A percentile compares a stretch with the other conserved stretches of the same genome.
Evolutionary conservation across 257 asterid species (phyloP).

Genomic region (Gynochthodes officinalis): DNA sequence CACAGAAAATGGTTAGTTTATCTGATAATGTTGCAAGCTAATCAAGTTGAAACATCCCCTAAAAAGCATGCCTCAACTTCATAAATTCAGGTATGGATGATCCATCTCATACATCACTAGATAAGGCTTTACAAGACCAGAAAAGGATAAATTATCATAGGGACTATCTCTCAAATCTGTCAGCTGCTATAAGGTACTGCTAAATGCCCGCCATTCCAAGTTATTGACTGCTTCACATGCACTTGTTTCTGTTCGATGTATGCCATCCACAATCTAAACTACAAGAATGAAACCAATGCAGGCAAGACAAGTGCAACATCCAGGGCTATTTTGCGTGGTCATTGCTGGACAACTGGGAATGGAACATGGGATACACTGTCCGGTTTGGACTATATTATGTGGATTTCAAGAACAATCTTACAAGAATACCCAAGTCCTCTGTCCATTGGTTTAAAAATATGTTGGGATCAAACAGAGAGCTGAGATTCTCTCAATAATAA

Average conservation of each 20-base stretch:
- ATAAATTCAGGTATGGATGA: conserved; percentile 73
- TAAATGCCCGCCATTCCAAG: neutral
- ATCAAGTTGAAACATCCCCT: neutral
- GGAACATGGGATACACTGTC: conserved; percentile 88
- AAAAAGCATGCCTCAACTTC: neutral
- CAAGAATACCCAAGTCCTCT: conserved; percentile 78
- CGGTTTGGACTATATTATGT: conserved; percentile 77
- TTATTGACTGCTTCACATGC: neutral
- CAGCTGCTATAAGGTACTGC: conserved; percentile 77
- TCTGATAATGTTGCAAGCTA: neutral
- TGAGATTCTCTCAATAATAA: conserved; percentile 3
- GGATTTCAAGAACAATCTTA: conserved; percentile 74
- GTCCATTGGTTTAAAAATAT: conserved; percentile 64
- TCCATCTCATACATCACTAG: conserved; percentile 31
- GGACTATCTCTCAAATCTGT: conserved; percentile 71
- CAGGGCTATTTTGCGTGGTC: conserved; percentile 88
- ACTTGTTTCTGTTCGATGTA: neutral
- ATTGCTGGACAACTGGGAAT: conserved; percentile 90
- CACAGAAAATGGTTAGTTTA: conserved; percentile 69
- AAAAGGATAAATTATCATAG: conserved; percentile 67
- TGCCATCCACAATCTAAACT: neutral
- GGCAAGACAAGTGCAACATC: conserved; percentile 67
- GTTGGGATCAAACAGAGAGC: conserved; percentile 30
- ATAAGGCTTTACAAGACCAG: conserved; percentile 53
- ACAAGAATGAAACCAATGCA: conserved; percentile 23